Conservation (phyloP, 495 filamentous ascomycete genomes). For the Letharia columbiana region DNA sequence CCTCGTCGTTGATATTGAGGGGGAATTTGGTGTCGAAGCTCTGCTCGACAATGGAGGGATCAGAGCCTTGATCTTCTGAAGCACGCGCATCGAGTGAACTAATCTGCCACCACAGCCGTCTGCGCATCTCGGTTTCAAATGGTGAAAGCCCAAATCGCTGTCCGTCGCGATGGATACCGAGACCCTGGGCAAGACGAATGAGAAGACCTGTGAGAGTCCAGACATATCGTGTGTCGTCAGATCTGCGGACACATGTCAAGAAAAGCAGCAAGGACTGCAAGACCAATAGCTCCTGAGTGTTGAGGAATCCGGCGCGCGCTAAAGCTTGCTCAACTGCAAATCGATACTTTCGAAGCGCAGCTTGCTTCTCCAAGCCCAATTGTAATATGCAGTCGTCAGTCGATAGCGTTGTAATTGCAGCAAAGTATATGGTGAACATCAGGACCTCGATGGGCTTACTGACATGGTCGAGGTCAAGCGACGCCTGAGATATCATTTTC, state of each 20-base stretch:
- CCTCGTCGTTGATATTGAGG: slow-evolving; percentile 67
- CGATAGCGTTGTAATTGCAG: slow-evolving; percentile 32
- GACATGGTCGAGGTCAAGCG: slow-evolving; percentile 31
- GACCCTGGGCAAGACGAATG: slow-evolving; percentile 38
- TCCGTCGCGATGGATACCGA: slow-evolving; percentile 48
- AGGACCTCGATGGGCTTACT: slow-evolving; percentile 33
- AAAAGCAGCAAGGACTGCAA: slow-evolving; percentile 29
- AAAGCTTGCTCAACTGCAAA: slow-evolving; percentile 28
- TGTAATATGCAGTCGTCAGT: slow-evolving; percentile 27
- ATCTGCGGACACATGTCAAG: slow-evolving; percentile 37
- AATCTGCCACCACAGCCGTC: slow-evolving; percentile 67
- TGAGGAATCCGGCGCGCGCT: slow-evolving; percentile 26
- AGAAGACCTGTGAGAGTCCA: slow-evolving; percentile 40
- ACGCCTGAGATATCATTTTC: slow-evolving; percentile 32
- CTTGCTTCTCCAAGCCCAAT: slow-evolving; percentile 24
- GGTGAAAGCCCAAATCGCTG: slow-evolving; percentile 50
- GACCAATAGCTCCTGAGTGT: slow-evolving; percentile 26
- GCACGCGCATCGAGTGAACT: slow-evolving; percentile 57
- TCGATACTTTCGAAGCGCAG: slow-evolving; percentile 30
- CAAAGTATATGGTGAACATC: slow-evolving; percentile 40
- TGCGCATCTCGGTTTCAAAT: slow-evolving; percentile 60
- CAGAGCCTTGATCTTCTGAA: slow-evolving; percentile 65
- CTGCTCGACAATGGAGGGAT: slow-evolving; percentile 54
- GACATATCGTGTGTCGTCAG: slow-evolving; percentile 37
- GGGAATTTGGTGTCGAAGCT: slow-evolving; percentile 64